These are phyloP conservation scores for Apiospora malaysiana DNA, from an alignment of 2,329 filamentous ascomycete genomes.

Conservation along the genomic window DNA sequence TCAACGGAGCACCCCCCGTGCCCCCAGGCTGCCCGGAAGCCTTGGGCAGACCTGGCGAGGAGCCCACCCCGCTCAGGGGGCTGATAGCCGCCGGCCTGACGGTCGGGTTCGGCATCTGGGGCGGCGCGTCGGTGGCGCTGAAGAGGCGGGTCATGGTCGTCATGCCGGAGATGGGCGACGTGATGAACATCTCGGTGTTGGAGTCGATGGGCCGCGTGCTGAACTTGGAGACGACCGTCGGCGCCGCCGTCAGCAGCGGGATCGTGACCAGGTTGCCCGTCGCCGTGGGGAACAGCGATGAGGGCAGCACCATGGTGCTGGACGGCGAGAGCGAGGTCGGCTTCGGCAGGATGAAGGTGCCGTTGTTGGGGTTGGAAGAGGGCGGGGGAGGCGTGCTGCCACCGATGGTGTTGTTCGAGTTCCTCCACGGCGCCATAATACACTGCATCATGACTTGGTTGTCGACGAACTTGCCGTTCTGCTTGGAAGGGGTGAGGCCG, in stretches of 20 bases:
- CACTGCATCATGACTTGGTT: constrained; percentile 51
- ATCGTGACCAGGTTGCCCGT: not conserved
- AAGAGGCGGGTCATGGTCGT: not conserved
- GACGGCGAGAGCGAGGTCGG: not conserved
- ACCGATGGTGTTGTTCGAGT: constrained; percentile 27
- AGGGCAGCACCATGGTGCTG: not conserved
- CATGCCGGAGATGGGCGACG: not conserved
- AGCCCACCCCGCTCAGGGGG: not conserved
- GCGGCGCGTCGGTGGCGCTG: not conserved
- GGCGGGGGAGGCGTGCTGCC: not conserved
- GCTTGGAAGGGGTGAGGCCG: constrained; percentile 47
- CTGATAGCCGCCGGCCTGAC: not conserved
- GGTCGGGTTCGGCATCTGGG: not conserved
- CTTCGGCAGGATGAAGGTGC: too few relatives aligned
- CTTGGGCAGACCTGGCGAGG: not conserved
- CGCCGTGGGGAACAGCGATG: not conserved
- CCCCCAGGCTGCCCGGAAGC: not conserved
- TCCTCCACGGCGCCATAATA: constrained; percentile 45
- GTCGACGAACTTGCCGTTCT: constrained; percentile 41
- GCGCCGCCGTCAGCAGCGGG: constrained; percentile 5
- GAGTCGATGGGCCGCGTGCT: constrained; percentile 6
- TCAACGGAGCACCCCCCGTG: not conserved
- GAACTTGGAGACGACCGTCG: not conserved
- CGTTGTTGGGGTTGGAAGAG: too few relatives aligned
- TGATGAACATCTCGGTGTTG: constrained; percentile 3